A percentile compares a stretch with the other conserved stretches of the same genome.
Evolutionary conservation across 192 early-diverging fungal species (phyloP).

Genomic region (Coemansia sp.): DNA sequence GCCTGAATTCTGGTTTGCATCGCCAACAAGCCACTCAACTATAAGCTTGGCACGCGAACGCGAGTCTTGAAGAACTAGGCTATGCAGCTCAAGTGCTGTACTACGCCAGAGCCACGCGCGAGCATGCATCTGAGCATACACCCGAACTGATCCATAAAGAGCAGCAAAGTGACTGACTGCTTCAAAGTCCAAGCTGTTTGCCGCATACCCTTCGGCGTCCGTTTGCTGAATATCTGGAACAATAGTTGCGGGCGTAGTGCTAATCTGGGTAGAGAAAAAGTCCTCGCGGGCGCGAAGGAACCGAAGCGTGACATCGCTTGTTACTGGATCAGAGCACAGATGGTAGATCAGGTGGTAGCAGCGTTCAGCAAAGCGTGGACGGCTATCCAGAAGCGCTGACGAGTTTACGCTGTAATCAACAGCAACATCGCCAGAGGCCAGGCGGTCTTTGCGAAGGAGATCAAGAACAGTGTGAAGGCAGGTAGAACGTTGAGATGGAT

Average conservation of each 20-base stretch:
- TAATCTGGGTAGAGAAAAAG: slow-evolving; percentile 72
- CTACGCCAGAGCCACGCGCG: slow-evolving; percentile 89
- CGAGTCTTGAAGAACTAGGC: slow-evolving; percentile 56
- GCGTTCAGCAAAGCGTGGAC: slow-evolving; percentile 82
- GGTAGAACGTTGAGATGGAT: slow-evolving; percentile 48
- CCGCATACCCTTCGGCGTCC: slow-evolving; percentile 5
- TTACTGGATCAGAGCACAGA: slow-evolving; percentile 72
- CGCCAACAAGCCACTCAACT: slow-evolving; percentile 50
- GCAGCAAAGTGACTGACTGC: background rate
- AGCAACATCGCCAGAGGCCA: slow-evolving; percentile 19
- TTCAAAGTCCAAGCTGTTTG: slow-evolving; percentile 9
- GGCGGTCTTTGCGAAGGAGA: slow-evolving; percentile 57
- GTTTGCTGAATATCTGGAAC: slow-evolving; percentile 25
- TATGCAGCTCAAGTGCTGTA: slow-evolving; percentile 86
- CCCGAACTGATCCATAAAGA: slow-evolving; percentile 24
- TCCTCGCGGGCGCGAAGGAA: slow-evolving; percentile 79
- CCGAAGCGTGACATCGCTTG: slow-evolving; percentile 69
- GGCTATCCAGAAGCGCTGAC: slow-evolving; percentile 59
- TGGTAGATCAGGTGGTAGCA: slow-evolving; percentile 87
- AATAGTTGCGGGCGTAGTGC: slow-evolving; percentile 24
- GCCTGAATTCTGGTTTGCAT: slow-evolving; percentile 21
- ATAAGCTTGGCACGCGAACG: slow-evolving; percentile 46
- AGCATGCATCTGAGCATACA: slow-evolving; percentile 70
- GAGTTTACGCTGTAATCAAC: slow-evolving; percentile 8
- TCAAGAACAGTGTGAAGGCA: slow-evolving; percentile 69